These are phyloP conservation scores for Hanseniaspora opuntiae DNA, from an alignment of 805 yeast species.

Conservation along the genomic window DNA sequence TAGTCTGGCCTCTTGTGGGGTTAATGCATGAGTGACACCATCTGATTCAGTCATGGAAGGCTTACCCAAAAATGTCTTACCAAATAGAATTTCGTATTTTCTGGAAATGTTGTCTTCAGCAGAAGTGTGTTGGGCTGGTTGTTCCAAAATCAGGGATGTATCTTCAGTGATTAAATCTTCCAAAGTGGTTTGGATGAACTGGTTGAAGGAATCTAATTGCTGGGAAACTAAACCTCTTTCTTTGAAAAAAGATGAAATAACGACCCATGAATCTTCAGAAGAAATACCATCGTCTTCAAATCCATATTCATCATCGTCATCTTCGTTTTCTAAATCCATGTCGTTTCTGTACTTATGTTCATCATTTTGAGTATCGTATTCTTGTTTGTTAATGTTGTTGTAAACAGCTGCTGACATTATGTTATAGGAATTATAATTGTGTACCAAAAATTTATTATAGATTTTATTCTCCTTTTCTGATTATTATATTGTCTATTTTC, in stretches of 20 bases:
- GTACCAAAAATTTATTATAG: not conserved
- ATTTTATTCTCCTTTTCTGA: not conserved
- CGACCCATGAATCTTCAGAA: conserved; percentile 98
- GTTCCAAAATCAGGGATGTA: conserved; percentile 83
- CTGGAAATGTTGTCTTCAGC: conserved; percentile 81
- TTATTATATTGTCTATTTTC: not conserved
- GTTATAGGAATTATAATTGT: not conserved
- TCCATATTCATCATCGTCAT: conserved; percentile 50
- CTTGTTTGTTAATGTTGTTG: not conserved
- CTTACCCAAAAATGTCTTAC: conserved; percentile 87
- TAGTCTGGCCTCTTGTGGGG: conserved; percentile 95
- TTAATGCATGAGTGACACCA: conserved; percentile 98
- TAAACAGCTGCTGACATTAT: conserved; percentile 10
- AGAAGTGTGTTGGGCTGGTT: conserved; percentile 93
- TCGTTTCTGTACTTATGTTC: not conserved
- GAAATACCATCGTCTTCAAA: conserved; percentile 65
- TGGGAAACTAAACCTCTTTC: conserved; percentile 95
- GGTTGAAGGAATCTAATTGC: conserved; percentile 95
- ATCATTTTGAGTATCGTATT: not conserved
- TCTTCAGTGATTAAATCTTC: conserved; percentile 96
- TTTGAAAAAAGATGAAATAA: conserved; percentile 87
- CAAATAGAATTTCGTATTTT: conserved; percentile 93
- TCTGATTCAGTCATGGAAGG: conserved; percentile 99
- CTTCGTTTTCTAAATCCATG: conserved; percentile 21
- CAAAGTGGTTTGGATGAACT: conserved; percentile 88